Conservation (phyloP, 2,329 filamentous ascomycete genomes). For the Helotiales sp. region DNA sequence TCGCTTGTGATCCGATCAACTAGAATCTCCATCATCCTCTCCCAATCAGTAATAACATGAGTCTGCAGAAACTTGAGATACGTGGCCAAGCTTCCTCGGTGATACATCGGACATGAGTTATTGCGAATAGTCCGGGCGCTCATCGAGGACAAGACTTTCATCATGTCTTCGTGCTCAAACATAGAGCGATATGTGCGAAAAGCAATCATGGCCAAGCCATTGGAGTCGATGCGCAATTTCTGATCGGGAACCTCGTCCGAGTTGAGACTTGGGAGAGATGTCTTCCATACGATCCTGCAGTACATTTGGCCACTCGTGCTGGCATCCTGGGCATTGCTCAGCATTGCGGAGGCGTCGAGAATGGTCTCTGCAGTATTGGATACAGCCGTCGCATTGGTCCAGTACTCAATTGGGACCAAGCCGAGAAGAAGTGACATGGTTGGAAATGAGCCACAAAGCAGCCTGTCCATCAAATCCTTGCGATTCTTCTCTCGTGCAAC, state of each 20-base stretch:
- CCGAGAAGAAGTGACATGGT: slow-evolving; percentile 23
- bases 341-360: not conserved
- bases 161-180: slow-evolving; percentile 13
- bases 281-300: slow-evolving; percentile 16
- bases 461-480: not conserved
- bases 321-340: not conserved
- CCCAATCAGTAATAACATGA: slow-evolving; percentile 10
- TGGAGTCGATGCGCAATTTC: slow-evolving; percentile 9
- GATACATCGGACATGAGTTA: not conserved
- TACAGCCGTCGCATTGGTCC: slow-evolving; percentile 8
- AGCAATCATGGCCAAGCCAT: not conserved
- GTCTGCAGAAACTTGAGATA: slow-evolving; percentile 7
- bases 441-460: slow-evolving; percentile 20
- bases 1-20: slow-evolving; percentile 1
- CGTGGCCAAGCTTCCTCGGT: slow-evolving; percentile 14
- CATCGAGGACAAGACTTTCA: not conserved
- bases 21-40: slow-evolving; percentile 11
- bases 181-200: slow-evolving; percentile 14
- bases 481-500: slow-evolving; percentile 1
- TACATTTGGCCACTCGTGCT: not conserved
- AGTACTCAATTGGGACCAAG: slow-evolving; percentile 21
- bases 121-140: not conserved
- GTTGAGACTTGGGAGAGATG: not conserved
- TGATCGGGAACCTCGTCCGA: not conserved
- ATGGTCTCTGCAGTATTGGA: slow-evolving; percentile 12